Conservation (phyloP, 805 yeast species). For the Brettanomyces sp. region DNA sequence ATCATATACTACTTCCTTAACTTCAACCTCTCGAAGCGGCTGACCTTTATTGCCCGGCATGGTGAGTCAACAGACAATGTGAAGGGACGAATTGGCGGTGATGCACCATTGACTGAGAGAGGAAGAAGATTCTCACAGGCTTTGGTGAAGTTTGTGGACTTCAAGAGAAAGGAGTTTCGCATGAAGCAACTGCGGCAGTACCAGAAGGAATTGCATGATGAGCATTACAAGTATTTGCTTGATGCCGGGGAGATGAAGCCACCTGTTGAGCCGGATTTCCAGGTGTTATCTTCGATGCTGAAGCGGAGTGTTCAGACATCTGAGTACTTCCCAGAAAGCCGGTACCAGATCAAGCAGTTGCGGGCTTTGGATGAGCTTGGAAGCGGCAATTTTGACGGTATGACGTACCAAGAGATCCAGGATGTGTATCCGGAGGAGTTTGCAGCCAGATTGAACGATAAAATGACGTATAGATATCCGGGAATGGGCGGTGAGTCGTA, state of each 20-base stretch:
- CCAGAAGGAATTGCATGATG: conserved; percentile 33
- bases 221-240: conserved; percentile 4
- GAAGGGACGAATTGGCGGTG: conserved; percentile 85
- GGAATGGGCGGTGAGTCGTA: conserved; percentile 97
- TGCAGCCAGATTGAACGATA: conserved; percentile 63
- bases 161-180: conserved; percentile 62
- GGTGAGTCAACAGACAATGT: conserved; percentile 89
- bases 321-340: conserved; percentile 60
- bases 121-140: conserved; percentile 71
- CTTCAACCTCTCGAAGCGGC: conserved; percentile 81
- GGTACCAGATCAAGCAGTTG: conserved; percentile 76
- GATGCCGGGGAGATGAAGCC: conserved; percentile 11
- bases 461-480: conserved; percentile 83
- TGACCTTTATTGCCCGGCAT: conserved; percentile 91
- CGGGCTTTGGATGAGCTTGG: conserved; percentile 90
- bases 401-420: conserved; percentile 86
- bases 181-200: conserved; percentile 48
- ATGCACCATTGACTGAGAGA: conserved; percentile 68
- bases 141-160: conserved; percentile 62
- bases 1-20: conserved; percentile 83
- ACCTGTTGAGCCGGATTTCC: conserved; percentile 65
- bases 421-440: conserved; percentile 67
- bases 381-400: conserved; percentile 86
- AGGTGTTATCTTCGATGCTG: conserved; percentile 91
- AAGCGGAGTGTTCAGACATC: conserved; percentile 73